These are phyloP conservation scores for Glonium stellatum DNA, from an alignment of 495 filamentous ascomycete genomes.

Conservation along the genomic window DNA sequence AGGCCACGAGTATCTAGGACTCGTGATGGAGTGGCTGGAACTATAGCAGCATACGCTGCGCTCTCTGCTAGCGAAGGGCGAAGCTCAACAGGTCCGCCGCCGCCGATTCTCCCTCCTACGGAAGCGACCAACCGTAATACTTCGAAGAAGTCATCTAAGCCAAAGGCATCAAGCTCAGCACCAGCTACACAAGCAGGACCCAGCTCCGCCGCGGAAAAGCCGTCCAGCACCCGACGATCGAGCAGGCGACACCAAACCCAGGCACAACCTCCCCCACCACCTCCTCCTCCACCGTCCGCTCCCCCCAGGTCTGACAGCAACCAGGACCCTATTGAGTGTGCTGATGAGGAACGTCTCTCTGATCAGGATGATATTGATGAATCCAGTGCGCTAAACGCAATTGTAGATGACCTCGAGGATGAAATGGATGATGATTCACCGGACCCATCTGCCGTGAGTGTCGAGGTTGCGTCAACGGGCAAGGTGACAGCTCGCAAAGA, in stretches of 20 bases:
- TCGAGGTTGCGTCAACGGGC: slow-evolving; percentile 83
- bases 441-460: slow-evolving; percentile 83
- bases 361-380: slow-evolving; percentile 72
- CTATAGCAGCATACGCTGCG: slow-evolving; percentile 72
- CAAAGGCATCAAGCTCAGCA: slow-evolving; percentile 16
- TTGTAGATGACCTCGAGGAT: slow-evolving; percentile 86
- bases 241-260: slow-evolving; percentile 42
- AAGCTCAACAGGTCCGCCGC: slow-evolving; percentile 33
- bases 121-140: slow-evolving; percentile 22
- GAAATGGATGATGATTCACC: slow-evolving; percentile 70
- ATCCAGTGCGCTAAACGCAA: slow-evolving; percentile 68
- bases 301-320: slow-evolving; percentile 31
- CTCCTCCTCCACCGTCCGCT: slow-evolving; percentile 46
- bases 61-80: slow-evolving; percentile 39
- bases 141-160: slow-evolving; percentile 12
- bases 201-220: slow-evolving; percentile 38
- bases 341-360: slow-evolving; percentile 77
- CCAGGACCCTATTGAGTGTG: slow-evolving; percentile 72
- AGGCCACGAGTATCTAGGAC: slow-evolving; percentile 61
- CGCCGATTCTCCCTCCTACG: slow-evolving; percentile 15
- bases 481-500: slow-evolving; percentile 96
- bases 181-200: slow-evolving; percentile 40
- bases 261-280: slow-evolving; percentile 38
- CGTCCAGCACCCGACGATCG: slow-evolving; percentile 26
- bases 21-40: slow-evolving; percentile 59